These are phyloP conservation scores for Lentinus brumalis DNA, from an alignment of 768 basidiomycete species.

Conservation along the genomic window DNA sequence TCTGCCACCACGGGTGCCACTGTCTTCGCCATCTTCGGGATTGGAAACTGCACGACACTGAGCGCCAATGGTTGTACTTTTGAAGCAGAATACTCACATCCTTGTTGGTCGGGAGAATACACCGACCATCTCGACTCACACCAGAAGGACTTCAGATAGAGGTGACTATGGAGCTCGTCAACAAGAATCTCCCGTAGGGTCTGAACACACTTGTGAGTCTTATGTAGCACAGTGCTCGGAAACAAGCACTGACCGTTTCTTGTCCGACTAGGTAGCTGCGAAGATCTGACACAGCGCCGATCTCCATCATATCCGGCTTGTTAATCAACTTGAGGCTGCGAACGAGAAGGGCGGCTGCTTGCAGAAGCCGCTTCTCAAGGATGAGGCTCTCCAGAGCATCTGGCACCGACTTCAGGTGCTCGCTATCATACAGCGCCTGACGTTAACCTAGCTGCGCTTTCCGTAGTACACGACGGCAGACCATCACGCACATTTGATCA, in stretches of 20 bases:
- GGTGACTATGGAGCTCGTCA: slow-evolving; percentile 93
- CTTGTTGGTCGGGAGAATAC: slow-evolving; percentile 78
- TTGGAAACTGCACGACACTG: slow-evolving; percentile 52
- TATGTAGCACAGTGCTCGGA: not conserved
- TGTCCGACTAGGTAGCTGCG: slow-evolving; percentile 82
- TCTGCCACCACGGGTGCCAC: slow-evolving; percentile 23
- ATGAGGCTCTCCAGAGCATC: slow-evolving; percentile 93
- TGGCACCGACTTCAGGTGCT: slow-evolving; percentile 87
- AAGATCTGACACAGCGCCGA: slow-evolving; percentile 92
- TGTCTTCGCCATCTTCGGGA: slow-evolving; percentile 64
- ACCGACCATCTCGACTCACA: slow-evolving; percentile 91
- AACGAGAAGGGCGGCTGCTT: slow-evolving; percentile 85
- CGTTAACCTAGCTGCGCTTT: not conserved
- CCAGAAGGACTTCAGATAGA: slow-evolving; percentile 98
- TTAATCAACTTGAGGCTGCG: slow-evolving; percentile 88
- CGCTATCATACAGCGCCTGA: slow-evolving; percentile 49
- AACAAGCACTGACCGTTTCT: slow-evolving; percentile 65
- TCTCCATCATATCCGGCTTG: slow-evolving; percentile 89
- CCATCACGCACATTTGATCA: slow-evolving; percentile 82
- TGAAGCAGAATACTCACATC: slow-evolving; percentile 51
- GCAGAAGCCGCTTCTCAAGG: slow-evolving; percentile 90
- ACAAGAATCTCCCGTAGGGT: slow-evolving; percentile 89
- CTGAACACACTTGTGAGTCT: slow-evolving; percentile 41
- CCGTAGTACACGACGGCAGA: slow-evolving; percentile 1
- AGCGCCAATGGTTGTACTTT: slow-evolving; percentile 11